Base-by-base conservation (phyloP, 2,329 filamentous ascomycete genomes). In the Clarireedia paspali region DNA sequence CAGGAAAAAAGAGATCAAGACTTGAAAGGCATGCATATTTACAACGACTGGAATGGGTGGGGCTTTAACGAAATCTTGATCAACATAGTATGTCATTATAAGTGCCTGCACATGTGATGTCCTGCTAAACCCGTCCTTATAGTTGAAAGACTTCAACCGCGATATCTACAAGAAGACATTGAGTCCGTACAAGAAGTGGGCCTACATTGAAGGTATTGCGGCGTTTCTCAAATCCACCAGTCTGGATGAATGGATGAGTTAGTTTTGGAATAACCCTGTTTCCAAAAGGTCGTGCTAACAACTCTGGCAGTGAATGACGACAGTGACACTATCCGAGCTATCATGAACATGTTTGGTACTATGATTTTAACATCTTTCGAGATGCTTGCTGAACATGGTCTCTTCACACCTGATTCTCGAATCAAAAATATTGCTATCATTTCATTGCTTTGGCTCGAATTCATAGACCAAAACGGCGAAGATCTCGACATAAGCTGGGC, bases 331-430 rank as follows among this genome's bases (percentile, higher is more conserved):
- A 49, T 57, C 2, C 39, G n/a, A n/a, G 58, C 54, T 15, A 56
- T 61, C 10, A 59, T 75, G 9, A 72, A 78, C 58, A 81, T 82
- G 77, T 75, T 80, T 72, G 75, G 81, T 58, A 75, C 80, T 67
- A 82, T 82, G 67, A 67, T 81, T 50, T 78, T 78, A 67, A 80
- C 81, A 49, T 75, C 74, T 36, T 68, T 80, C 57, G 79, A 80
- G 58, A 71, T 80, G 7, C 66, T 81, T 17, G 72, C 76, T 5
- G 68, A 64, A 26, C 59, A 63, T n/a, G 24, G 46, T 20, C 56
- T 66, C 5, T 55, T 66, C 50, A 57, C 44, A 9, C 47, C 81
- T 15, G 74, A 77, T 1, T 71, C 72, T 3, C 68, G 73, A 44
- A 73, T 69, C 47, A 64, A 73, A 20, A 82, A 81, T 63, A 75